Conservation (phyloP, 2,329 filamentous ascomycete genomes). For the Ophiostoma australiae region DNA sequence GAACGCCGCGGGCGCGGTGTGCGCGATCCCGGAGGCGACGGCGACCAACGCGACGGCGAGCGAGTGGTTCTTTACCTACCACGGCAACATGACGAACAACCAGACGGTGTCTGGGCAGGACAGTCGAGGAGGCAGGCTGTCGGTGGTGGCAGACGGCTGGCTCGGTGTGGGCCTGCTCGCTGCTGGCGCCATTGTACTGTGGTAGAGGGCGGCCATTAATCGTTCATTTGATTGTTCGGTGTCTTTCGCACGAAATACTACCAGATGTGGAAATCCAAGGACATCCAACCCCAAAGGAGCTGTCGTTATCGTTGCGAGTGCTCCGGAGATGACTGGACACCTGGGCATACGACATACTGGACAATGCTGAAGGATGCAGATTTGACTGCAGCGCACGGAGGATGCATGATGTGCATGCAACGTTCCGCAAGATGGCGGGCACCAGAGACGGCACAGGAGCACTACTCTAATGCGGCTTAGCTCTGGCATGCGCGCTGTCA, state of each 20-base stretch:
- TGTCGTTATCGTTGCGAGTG: too few relatives aligned
- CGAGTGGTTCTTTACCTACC: conserved; percentile 47
- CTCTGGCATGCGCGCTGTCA: background rate
- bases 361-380: too few relatives aligned
- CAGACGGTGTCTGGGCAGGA: conserved; percentile 38
- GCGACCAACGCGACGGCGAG: conserved; percentile 34
- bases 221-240: too few relatives aligned
- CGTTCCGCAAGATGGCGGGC: background rate
- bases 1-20: conserved; percentile 39
- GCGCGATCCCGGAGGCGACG: conserved; percentile 46
- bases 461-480: background rate
- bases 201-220: background rate
- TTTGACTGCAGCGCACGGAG: too few relatives aligned
- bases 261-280: too few relatives aligned
- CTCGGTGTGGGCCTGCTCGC: background rate
- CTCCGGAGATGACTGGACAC: too few relatives aligned
- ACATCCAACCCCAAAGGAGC: too few relatives aligned
- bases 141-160: background rate
- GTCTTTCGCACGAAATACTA: too few relatives aligned
- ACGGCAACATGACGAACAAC: conserved; percentile 44
- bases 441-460: background rate
- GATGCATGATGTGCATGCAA: background rate
- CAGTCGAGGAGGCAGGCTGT: background rate
- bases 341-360: too few relatives aligned
- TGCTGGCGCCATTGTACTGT: background rate